Conservation (phyloP, 768 basidiomycete genomes). For the Hirschioporus abietinus region DNA sequence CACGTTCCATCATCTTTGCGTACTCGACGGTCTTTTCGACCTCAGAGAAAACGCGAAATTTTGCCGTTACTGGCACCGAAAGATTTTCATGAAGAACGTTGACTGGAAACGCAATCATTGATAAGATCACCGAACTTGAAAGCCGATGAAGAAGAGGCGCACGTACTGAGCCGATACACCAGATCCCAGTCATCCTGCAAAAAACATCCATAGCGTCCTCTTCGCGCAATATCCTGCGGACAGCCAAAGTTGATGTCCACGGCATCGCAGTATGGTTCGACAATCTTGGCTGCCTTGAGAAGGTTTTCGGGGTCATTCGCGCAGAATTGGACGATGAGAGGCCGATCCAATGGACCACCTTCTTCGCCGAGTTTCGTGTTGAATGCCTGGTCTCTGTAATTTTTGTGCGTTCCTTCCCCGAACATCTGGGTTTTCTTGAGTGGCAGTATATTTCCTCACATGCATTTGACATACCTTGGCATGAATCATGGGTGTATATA, state of each 20-base stretch:
- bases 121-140: not conserved
- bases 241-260: slow-evolving; percentile 93
- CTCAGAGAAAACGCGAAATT: slow-evolving; percentile 87
- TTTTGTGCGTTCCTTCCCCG: slow-evolving; percentile 42
- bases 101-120: slow-evolving; percentile 43
- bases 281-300: slow-evolving; percentile 66
- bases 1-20: slow-evolving; percentile 91
- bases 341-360: slow-evolving; percentile 73
- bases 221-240: slow-evolving; percentile 90
- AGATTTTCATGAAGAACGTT: slow-evolving; percentile 81
- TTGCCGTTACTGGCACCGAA: slow-evolving; percentile 90
- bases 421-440: slow-evolving; percentile 48
- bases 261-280: slow-evolving; percentile 83
- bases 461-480: slow-evolving; percentile 53
- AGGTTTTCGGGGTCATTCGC: slow-evolving; percentile 82
- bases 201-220: slow-evolving; percentile 85
- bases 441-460: slow-evolving; percentile 1
- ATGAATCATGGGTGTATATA: slow-evolving; percentile 99
- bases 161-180: slow-evolving; percentile 71
- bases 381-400: slow-evolving; percentile 61
- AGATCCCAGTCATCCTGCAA: slow-evolving; percentile 94
- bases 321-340: slow-evolving; percentile 90
- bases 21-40: slow-evolving; percentile 88
- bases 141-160: slow-evolving; percentile 21
- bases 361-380: slow-evolving; percentile 73